Evolutionary conservation across 805 yeast genomes (phyloP).

Genomic region (Spencermartinsiella europaea): DNA sequence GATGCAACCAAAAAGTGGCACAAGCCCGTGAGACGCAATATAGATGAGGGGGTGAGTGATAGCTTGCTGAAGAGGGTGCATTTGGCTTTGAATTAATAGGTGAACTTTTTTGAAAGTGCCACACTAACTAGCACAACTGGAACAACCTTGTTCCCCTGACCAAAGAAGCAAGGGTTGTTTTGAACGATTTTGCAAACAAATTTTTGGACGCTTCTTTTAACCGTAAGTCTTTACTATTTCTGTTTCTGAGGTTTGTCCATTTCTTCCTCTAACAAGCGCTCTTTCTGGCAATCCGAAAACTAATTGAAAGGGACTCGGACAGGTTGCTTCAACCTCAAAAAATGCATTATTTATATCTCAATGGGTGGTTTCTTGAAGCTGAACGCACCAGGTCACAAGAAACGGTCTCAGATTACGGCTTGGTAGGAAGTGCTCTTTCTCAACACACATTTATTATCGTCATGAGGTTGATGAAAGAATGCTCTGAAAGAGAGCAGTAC

Average conservation of each 20-base stretch:
- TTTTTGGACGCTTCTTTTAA: constrained; percentile 75
- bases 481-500: constrained; percentile 27
- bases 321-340: constrained; percentile 25
- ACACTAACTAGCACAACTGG: constrained; percentile 17
- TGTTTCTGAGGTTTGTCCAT: constrained; percentile 3
- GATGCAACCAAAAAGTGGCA: constrained; percentile 69
- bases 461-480: constrained; percentile 37
- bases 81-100: too few relatives aligned
- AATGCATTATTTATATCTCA: constrained; percentile 51
- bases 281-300: constrained; percentile 46
- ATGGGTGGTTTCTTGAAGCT: constrained; percentile 72
- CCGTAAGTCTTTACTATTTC: constrained; percentile 21
- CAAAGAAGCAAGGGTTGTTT: constrained; percentile 25
- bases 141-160: constrained; percentile 20
- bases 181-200: constrained; percentile 46
- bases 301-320: constrained; percentile 37
- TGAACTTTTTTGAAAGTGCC: background rate
- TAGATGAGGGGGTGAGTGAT: background rate
- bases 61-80: constrained; percentile 6
- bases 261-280: constrained; percentile 31
- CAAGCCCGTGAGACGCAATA: constrained; percentile 28
- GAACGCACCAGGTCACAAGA: constrained; percentile 39
- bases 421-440: constrained; percentile 44
- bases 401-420: constrained; percentile 27
- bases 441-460: constrained; percentile 57